phyloP scores from a whole-genome alignment of 2,329 filamentous ascomycete species.

The Coniosporium tulheliwenetii region DNA sequence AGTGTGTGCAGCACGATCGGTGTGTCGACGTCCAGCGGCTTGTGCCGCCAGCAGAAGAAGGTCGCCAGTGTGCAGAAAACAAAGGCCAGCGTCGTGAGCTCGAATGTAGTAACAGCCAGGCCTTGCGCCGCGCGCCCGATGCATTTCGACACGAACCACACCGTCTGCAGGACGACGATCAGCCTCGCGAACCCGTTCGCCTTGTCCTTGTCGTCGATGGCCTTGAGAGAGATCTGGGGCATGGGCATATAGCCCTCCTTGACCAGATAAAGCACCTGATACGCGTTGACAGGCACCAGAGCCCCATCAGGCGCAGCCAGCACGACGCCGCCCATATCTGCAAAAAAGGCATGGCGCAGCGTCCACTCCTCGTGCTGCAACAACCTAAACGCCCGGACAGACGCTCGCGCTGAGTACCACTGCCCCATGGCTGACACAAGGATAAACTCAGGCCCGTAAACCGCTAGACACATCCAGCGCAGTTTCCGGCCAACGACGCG shows the following conservation, averaged over 20 bases:
- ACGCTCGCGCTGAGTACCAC: constrained; percentile 1
- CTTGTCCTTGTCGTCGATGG: constrained; percentile 4
- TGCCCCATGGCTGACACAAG: constrained; percentile 1
- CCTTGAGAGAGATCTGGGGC: not conserved
- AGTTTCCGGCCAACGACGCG: not conserved
- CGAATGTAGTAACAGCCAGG: constrained; percentile 3
- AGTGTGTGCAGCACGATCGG: not conserved
- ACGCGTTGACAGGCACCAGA: not conserved
- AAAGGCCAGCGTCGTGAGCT: constrained; percentile 3
- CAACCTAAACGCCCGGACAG: constrained; percentile 1
- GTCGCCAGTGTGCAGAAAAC: constrained; percentile 1
- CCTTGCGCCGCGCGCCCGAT: constrained; percentile 1
- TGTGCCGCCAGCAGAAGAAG: constrained; percentile 2
- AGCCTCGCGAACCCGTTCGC: constrained; percentile 1
- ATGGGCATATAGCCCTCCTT: not conserved
- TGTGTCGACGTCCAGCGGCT: constrained; percentile 2
- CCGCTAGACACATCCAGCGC: not conserved
- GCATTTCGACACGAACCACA: constrained; percentile 3
- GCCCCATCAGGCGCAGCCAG: constrained; percentile 1
- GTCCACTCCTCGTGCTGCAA: constrained; percentile 2
- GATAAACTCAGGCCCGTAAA: constrained; percentile 3
- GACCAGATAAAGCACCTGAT: constrained; percentile 4
- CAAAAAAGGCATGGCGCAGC: constrained; percentile 3
- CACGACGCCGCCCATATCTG: constrained; percentile 4
- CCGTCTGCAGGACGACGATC: constrained; percentile 2